Conservation (phyloP, 2,329 filamentous ascomycete species). For the Alternaria arborescens region DNA sequence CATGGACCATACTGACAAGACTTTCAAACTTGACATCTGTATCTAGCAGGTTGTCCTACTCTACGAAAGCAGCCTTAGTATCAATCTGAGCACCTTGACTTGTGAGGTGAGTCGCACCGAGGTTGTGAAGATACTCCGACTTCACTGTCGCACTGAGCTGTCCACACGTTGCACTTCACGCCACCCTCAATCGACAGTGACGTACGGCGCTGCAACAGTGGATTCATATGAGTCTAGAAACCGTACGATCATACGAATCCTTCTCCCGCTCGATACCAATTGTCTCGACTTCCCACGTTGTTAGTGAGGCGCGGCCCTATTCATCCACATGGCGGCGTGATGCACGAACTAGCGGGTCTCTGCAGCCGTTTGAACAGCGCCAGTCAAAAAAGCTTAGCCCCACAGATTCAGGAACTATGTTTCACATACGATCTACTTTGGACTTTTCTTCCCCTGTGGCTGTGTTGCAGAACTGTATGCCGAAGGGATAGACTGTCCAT, state of each 20-base stretch:
- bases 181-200: not conserved
- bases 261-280: not conserved
- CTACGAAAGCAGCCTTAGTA: not conserved
- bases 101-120: not conserved
- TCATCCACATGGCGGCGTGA: conserved; percentile 19
- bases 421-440: conserved; percentile 1
- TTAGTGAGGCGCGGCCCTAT: conserved; percentile 9
- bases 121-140: not conserved
- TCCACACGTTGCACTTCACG: not conserved
- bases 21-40: not conserved
- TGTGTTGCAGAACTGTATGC: not conserved
- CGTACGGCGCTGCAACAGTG: no score
- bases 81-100: not conserved
- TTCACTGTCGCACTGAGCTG: not conserved
- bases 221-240: not conserved
- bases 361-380: conserved; percentile 19
- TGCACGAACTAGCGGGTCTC: conserved; percentile 33
- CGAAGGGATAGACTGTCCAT: not conserved
- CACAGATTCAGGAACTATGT: conserved; percentile 10
- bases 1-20: not conserved
- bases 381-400: conserved; percentile 26
- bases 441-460: not conserved
- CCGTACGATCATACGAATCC: not conserved
- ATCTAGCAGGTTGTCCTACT: not conserved
- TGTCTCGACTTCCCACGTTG: not conserved